These are phyloP conservation scores for Collybiopsis luxurians DNA, from an alignment of 768 basidiomycete species.

Conservation along the genomic window DNA sequence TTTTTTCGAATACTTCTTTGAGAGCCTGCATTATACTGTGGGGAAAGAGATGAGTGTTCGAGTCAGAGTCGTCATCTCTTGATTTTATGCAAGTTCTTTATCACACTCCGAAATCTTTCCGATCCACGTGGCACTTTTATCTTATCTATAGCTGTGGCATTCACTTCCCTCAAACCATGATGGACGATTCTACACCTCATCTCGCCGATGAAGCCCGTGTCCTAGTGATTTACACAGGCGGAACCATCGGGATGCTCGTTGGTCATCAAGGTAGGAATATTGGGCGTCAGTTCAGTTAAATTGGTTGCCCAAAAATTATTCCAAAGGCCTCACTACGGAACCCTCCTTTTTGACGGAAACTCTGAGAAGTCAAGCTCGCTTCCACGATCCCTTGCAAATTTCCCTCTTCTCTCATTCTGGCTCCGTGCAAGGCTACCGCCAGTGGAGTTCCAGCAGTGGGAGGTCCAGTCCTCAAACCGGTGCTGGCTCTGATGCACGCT, in stretches of 20 bases:
- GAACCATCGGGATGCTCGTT: slow-evolving; percentile 88
- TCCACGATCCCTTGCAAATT: slow-evolving; percentile 78
- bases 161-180: slow-evolving; percentile 23
- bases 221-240: slow-evolving; percentile 88
- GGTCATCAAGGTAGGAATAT: slow-evolving; percentile 42
- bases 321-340: slow-evolving; percentile 72
- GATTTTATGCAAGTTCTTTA: slow-evolving; percentile 6
- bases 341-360: slow-evolving; percentile 87
- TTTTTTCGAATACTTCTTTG: slow-evolving; percentile 66
- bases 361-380: slow-evolving; percentile 77
- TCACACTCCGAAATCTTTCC: slow-evolving; percentile 12
- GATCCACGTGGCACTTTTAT: slow-evolving; percentile 22
- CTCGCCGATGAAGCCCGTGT: slow-evolving; percentile 72
- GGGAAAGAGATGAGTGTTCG: slow-evolving; percentile 1
- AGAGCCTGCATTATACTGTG: slow-evolving; percentile 60
- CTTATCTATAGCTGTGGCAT: not conserved
- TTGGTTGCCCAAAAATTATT: not conserved
- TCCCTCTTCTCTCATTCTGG: slow-evolving; percentile 81
- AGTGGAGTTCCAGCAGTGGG: slow-evolving; percentile 67
- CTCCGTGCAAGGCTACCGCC: slow-evolving; percentile 75
- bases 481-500: slow-evolving; percentile 19
- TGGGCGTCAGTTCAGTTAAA: not conserved
- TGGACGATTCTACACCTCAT: slow-evolving; percentile 47
- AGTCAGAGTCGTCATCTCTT: slow-evolving; percentile 13
- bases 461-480: slow-evolving; percentile 45